Base-by-base conservation (phyloP, 2,329 filamentous ascomycete genomes). In the Dichotomopilus funicola region DNA sequence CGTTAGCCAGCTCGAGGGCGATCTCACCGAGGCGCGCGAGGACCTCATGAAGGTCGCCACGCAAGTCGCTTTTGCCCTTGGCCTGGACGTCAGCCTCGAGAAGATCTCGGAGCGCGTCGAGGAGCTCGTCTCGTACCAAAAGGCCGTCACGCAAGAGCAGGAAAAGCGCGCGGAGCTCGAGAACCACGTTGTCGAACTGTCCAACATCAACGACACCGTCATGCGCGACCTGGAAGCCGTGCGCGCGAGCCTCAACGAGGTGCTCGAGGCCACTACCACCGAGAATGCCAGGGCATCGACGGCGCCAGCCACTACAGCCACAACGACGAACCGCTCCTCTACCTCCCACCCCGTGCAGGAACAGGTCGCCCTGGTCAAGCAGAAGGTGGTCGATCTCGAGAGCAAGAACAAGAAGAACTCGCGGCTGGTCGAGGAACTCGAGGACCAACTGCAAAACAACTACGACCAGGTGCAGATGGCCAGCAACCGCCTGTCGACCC, bases 381-480 rank as follows among this genome's bases (percentile, higher is more conserved):
- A 83, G 68, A 84, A 83, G 67, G 82, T 87, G 71, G 65, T 67
- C 6, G 82, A 86, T 44, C 72, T 87, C 27, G 80, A 86, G 64
- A 76, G 70, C 43, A 79, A 79, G 73, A 95, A 95, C 77, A 86
- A 90, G 75, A 96, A 95, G 79, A 95, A 94, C 71, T 88, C 89
- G 43, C 85, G 90, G 27, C 78, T 99, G 10, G 89, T 99, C 7
- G 90, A 97, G 69, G 92, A 99, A 72, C 84, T 99, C 5, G 94
- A 99, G 72, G 92, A 97, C 65, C 94, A 99, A 71, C 83, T 99
- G 53, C 91, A 92, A 67, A 89, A 81, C 68, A 96, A 94, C 73
- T 99, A 91, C 71, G 94, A 99, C 67, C 89, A 96, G 69, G 91
- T 92, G 58, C 89, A 96, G 67, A 77, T 83, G 57, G 85, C 86